Evolutionary conservation across 1,284 basidiomycete species (phyloP).

Genomic region (Naganishia cerealis): DNA sequence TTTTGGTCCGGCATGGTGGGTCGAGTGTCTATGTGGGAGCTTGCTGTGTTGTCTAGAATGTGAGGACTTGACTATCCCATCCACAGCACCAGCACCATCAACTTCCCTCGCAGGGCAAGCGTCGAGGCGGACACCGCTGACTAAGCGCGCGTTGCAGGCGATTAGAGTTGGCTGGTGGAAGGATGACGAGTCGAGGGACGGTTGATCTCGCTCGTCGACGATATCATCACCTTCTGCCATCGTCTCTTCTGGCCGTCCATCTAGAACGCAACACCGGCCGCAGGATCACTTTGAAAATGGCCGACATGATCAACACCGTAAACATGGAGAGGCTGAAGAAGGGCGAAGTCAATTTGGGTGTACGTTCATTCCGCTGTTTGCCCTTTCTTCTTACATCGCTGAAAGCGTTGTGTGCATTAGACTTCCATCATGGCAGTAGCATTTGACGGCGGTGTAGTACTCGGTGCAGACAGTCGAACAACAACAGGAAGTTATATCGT

Average conservation of each 20-base stretch:
- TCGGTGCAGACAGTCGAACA: constrained; percentile 95
- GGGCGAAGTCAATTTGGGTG: constrained; percentile 92
- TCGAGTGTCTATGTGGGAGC: background rate
- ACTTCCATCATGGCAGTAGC: constrained; percentile 99
- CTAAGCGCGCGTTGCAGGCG: background rate
- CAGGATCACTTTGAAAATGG: constrained; percentile 31
- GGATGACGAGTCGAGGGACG: constrained; percentile 15
- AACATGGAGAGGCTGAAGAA: constrained; percentile 66
- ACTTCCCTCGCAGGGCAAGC: background rate
- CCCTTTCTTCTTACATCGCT: background rate
- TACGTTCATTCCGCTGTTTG: constrained; percentile 56
- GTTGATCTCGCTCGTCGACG: background rate
- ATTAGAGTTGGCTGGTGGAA: constrained; percentile 6
- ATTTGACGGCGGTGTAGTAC: constrained; percentile 89
- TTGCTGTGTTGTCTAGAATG: background rate
- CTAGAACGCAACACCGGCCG: background rate
- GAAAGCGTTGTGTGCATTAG: constrained; percentile 54
- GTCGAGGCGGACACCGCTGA: background rate
- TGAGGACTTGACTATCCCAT: background rate
- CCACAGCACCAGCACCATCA: background rate
- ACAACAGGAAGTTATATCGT: constrained; percentile 96
- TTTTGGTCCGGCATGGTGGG: constrained; percentile 20
- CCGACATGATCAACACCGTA: constrained; percentile 50
- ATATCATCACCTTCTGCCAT: background rate
- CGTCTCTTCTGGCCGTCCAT: background rate